Evolutionary conservation across 139 green algal genomes (phyloP).

Genomic region (Ettlia oleoabundans): DNA sequence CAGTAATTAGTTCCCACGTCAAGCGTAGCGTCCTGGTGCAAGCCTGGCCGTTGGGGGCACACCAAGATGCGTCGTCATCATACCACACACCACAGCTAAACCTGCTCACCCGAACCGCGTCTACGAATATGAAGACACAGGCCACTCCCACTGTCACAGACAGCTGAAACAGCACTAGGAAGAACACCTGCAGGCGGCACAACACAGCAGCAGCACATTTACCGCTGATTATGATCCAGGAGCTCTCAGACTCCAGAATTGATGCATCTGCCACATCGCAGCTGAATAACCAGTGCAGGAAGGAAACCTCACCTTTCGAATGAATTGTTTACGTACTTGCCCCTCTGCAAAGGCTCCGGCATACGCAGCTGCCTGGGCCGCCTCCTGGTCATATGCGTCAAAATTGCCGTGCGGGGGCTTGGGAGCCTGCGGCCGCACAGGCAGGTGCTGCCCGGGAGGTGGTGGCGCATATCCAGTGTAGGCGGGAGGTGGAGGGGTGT

Average conservation of each 20-base stretch:
- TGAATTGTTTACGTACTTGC: constrained; percentile 57
- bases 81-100: too few relatives aligned
- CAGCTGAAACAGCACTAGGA: constrained; percentile 59
- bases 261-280: too few relatives aligned
- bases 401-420: neutral
- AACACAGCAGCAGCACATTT: neutral
- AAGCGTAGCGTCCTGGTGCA: too few relatives aligned
- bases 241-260: too few relatives aligned
- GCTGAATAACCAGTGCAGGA: too few relatives aligned
- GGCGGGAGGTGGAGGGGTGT: neutral
- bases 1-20: neutral
- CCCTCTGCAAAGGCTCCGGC: constrained; percentile 47
- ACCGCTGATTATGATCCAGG: too few relatives aligned
- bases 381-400: constrained; percentile 45
- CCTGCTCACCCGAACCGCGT: constrained; percentile 50
- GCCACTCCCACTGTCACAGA: constrained; percentile 58
- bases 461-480: neutral
- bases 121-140: constrained; percentile 57
- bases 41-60: too few relatives aligned
- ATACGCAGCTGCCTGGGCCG: constrained; percentile 10
- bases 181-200: constrained; percentile 9
- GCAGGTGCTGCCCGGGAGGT: neutral
- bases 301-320: constrained; percentile 68
- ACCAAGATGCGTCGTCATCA: too few relatives aligned
- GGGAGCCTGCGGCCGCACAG: constrained; percentile 5